These are phyloP conservation scores for Euphrasia confusa DNA, from an alignment of 257 asterid species.

Conservation along the genomic window DNA sequence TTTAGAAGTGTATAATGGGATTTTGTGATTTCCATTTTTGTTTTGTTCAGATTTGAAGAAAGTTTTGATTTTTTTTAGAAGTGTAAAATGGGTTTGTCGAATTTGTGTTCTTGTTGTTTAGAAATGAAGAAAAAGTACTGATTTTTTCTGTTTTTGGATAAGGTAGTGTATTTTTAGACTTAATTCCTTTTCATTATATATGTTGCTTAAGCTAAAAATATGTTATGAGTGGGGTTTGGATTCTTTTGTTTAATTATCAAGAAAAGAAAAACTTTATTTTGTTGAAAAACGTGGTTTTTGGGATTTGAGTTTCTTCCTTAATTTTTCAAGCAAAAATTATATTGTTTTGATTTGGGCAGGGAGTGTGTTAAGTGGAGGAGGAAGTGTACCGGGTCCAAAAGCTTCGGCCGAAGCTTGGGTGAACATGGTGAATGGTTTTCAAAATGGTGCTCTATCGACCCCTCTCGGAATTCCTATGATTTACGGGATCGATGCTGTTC, in stretches of 20 bases:
- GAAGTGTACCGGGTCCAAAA: conserved; percentile 64
- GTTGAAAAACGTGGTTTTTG: not conserved
- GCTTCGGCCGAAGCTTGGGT: conserved; percentile 61
- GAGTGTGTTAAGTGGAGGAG: conserved; percentile 76
- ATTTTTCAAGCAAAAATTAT: not conserved
- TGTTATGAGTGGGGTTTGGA: too few species aligned
- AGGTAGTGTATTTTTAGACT: too few species aligned
- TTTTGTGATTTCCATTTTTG: not conserved
- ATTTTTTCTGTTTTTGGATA: too few species aligned
- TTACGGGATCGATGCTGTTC: conserved; percentile 70
- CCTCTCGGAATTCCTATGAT: conserved; percentile 67
- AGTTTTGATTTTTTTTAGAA: too few species aligned
- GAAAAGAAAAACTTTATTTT: not conserved
- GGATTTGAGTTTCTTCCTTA: not conserved
- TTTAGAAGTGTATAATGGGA: conserved; percentile 3
- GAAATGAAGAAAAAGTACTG: too few species aligned
- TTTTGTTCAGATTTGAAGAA: too few species aligned
- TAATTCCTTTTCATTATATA: too few species aligned
- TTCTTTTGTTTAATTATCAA: too few species aligned
- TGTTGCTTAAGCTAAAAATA: too few species aligned
- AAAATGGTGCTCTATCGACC: conserved; percentile 55
- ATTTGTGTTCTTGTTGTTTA: too few species aligned
- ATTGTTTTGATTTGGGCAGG: conserved; percentile 31
- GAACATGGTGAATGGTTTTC: conserved; percentile 59
- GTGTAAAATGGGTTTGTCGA: too few species aligned